phyloP scores from a whole-genome alignment of 169 alveolate species.

The Plasmodium vivax region DNA sequence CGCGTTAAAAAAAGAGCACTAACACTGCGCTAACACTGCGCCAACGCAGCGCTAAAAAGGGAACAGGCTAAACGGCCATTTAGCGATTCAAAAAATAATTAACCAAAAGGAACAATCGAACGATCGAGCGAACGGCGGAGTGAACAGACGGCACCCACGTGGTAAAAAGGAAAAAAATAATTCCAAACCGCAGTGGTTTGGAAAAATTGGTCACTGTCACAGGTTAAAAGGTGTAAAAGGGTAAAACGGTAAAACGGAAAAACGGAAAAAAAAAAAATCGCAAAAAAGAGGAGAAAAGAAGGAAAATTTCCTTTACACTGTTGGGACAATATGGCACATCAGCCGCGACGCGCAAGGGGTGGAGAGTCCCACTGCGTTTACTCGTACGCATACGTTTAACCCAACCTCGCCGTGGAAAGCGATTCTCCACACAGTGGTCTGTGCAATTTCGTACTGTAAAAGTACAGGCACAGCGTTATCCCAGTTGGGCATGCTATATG shows the following conservation, averaged over 20 bases:
- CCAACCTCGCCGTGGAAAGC: not conserved
- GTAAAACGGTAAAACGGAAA: not conserved
- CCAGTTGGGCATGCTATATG: not conserved
- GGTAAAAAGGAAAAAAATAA: not conserved
- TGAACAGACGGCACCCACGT: not conserved
- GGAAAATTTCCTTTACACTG: not conserved
- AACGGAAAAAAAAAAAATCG: not conserved
- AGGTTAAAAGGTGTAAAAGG: not conserved
- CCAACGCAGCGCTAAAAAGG: not conserved
- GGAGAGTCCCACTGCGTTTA: not conserved
- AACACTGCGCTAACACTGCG: not conserved
- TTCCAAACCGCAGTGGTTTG: not conserved
- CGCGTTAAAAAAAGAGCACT: not conserved
- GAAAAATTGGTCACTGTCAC: not conserved
- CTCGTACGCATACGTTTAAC: not conserved
- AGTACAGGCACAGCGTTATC: not conserved
- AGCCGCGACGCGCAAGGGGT: not conserved
- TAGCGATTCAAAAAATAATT: not conserved
- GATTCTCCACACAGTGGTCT: not conserved
- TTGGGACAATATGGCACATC: not conserved
- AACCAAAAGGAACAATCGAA: not conserved
- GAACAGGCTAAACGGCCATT: not conserved
- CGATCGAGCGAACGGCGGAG: not conserved
- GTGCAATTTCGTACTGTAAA: not conserved
- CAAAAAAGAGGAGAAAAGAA: not conserved